Conservation (phyloP, 1,284 basidiomycete species). For the Cryptococcus neoformans region DNA sequence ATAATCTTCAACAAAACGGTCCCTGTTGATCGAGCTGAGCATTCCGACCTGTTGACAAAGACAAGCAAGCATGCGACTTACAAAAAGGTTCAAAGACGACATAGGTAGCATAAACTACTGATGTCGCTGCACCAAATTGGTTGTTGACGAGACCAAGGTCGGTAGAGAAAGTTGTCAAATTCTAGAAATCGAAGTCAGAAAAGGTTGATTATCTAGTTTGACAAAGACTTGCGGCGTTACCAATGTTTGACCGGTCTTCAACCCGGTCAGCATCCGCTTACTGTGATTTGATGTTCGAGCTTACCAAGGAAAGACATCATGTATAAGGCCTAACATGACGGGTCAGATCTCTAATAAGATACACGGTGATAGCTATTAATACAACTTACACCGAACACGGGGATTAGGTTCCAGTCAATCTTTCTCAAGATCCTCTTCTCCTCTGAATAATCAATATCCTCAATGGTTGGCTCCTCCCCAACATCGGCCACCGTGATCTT, state of each 20-base stretch:
- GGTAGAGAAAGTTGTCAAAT: constrained; percentile 3
- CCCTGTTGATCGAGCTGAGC: constrained; percentile 1
- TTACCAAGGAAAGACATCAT: constrained; percentile 27
- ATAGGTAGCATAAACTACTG: constrained; percentile 30
- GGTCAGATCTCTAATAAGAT: not conserved
- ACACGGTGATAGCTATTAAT: not conserved
- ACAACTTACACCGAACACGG: constrained; percentile 2
- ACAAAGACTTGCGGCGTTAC: constrained; percentile 2
- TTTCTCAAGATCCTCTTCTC: constrained; percentile 10
- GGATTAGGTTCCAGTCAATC: constrained; percentile 9
- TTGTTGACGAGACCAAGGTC: constrained; percentile 12
- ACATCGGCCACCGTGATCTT: not conserved
- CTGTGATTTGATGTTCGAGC: not conserved
- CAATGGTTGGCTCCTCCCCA: not conserved
- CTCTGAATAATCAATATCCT: constrained; percentile 7
- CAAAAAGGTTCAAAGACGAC: constrained; percentile 32
- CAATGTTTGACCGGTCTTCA: constrained; percentile 11
- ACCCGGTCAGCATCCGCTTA: not conserved
- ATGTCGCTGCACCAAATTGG: constrained; percentile 23
- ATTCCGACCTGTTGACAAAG: not conserved
- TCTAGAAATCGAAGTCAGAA: not conserved
- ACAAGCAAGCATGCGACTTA: not conserved
- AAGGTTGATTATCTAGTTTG: not conserved
- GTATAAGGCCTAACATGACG: constrained; percentile 8
- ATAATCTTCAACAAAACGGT: constrained; percentile 30